These are phyloP conservation scores for Paxillus ammoniavirescens DNA, from an alignment of 768 basidiomycete genomes.

Conservation along the genomic window DNA sequence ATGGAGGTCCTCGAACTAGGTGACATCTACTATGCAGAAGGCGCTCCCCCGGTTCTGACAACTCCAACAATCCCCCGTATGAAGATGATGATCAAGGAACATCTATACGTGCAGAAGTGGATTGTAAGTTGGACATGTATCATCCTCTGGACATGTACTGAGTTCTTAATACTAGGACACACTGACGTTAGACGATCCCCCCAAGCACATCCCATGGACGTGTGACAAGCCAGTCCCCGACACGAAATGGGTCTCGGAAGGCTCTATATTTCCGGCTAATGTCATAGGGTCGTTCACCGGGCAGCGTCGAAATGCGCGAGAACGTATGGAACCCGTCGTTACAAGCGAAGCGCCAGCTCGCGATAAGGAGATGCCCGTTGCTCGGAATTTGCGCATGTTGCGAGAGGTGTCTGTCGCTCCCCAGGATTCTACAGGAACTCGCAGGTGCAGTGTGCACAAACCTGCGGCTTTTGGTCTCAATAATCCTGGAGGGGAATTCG, in stretches of 20 bases:
- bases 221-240: conserved; percentile 17
- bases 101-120: conserved; percentile 34
- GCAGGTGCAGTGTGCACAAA: conserved; percentile 1
- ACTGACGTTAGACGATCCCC: conserved; percentile 19
- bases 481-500: conserved; percentile 6
- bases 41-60: conserved; percentile 17
- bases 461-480: conserved; percentile 8
- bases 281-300: conserved; percentile 2
- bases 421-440: background rate
- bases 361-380: background rate
- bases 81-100: conserved; percentile 34
- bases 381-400: conserved; percentile 1
- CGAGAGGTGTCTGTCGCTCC: conserved; percentile 2
- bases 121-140: conserved; percentile 24
- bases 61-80: conserved; percentile 37
- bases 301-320: conserved; percentile 3
- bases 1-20: conserved; percentile 18
- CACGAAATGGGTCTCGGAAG: conserved; percentile 30
- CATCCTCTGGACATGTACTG: conserved; percentile 1
- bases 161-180: conserved; percentile 17
- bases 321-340: background rate
- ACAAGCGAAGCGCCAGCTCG: background rate
- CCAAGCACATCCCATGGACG: conserved; percentile 30
- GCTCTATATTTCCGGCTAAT: conserved; percentile 27
- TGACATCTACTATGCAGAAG: conserved; percentile 18